Evolutionary conservation across 805 yeast species (phyloP).

Genomic region (Starmerella kuoi): DNA sequence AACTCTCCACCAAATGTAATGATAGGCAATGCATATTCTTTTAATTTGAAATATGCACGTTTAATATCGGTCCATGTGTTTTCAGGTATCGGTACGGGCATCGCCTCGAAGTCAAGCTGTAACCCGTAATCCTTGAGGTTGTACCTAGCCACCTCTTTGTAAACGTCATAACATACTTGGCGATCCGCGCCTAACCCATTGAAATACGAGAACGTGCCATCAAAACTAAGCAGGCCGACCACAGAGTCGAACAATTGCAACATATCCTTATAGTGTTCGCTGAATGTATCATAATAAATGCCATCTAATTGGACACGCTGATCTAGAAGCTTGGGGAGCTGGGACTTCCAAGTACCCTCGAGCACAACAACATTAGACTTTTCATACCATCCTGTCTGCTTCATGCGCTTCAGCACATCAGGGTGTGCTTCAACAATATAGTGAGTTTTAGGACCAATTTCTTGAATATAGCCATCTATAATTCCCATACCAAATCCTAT

Average conservation of each 20-base stretch:
- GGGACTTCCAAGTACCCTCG: constrained; percentile 90
- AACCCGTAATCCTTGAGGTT: constrained; percentile 75
- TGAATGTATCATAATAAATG: constrained; percentile 84
- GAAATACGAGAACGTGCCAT: constrained; percentile 80
- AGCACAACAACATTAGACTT: constrained; percentile 58
- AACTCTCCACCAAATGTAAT: constrained; percentile 17
- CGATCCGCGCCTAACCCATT: constrained; percentile 83
- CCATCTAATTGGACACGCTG: constrained; percentile 73
- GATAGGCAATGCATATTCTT: constrained; percentile 27
- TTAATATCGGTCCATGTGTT: constrained; percentile 29
- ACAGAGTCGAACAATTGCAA: constrained; percentile 66
- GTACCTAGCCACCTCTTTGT: constrained; percentile 64
- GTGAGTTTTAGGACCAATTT: constrained; percentile 48
- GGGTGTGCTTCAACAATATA: constrained; percentile 94
- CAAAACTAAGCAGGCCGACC: constrained; percentile 70
- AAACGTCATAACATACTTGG: constrained; percentile 67
- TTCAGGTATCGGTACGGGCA: constrained; percentile 29
- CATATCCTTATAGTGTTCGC: constrained; percentile 86
- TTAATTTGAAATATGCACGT: constrained; percentile 28
- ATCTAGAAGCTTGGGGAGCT: constrained; percentile 50
- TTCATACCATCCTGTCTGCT: constrained; percentile 70
- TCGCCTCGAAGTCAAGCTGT: constrained; percentile 38
- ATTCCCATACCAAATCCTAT: constrained; percentile 98
- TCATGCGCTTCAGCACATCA: constrained; percentile 61
- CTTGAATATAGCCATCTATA: constrained; percentile 67